Base-by-base conservation (phyloP, 2,329 filamentous ascomycete species). In the Hymenoscyphus infarciens region DNA sequence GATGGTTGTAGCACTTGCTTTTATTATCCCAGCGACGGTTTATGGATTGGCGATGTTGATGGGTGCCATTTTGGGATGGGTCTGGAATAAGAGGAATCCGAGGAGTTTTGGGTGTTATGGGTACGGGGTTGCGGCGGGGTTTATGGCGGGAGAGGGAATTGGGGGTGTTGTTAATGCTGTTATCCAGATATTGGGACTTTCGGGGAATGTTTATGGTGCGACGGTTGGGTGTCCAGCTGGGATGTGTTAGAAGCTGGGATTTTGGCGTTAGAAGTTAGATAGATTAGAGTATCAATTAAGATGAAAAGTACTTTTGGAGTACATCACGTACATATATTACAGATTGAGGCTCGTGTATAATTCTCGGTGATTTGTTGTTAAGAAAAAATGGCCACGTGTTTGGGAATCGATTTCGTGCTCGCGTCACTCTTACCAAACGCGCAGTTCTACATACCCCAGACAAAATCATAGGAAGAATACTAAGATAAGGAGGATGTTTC, bases 141-240 rank as follows among this genome's bases (percentile, higher is more conserved):
- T 86, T 66, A 87, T 87, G 71, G 84, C 85, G 3, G 85, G 85
- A 5, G 85, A 87, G 74, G 85, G 85, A 61, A 81, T 87, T 60
- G 85, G 85, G 38, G 85, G 85, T 66, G 83, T 87, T n/a, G 71
- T 87, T 63, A 86, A 86, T 66, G 84, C 85, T 6, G 64, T 67
- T 8, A 67, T 77, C 42, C 72, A 76, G 62, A 71, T 77, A 19
- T 70, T 66, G 22, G 70, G 73, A 13, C 73, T 76, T 16, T 74
- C 72, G 10, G 75, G 74, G 2, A 73, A 75, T 39, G 56, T 72
- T 11, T 70, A 71, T 16, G 75, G 74, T 25, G 74, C 74, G 11
- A 71, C 61, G 5, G 65, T 70, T 38, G 75, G 72, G 11, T 77
- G 75, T 65, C 75, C 75, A 3, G 56, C 35, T 39, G 35, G 25